Base-by-base conservation (phyloP, 768 basidiomycete genomes). In the Suillus occidentalis region DNA sequence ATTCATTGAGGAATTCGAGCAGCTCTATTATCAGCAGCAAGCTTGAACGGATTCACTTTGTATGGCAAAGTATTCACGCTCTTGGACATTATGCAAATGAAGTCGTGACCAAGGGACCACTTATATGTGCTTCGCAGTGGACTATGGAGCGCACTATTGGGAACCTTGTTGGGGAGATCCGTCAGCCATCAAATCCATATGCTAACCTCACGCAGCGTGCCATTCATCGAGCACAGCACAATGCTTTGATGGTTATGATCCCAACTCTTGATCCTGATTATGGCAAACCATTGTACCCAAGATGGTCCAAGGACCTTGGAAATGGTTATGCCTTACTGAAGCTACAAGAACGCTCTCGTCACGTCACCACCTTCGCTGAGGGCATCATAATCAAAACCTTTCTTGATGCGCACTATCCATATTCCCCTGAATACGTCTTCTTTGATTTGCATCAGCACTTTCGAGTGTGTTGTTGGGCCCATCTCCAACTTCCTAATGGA, bases 1-100 rank as follows among this genome's bases (percentile, higher is more conserved):
- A n/a, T 77, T 72, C 53, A 60, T 65, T 2, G 43, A 65, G 6
- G 77, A 74, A 20, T 78, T 71, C 60, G 75, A 79, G 63, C 14
- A 31, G 4, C 42, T 77, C 0, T 79, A 77, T 50, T 66, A 64
- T 40, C 68, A 73, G 31, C 71, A n/a, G 71, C 13, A 50, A 56
- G 4, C 52, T 20, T 8, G 67, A 72, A 37, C 72, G 67, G 6
- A 25, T 79, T 8, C 76, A 79, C 62, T 70, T 79, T 52, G 60
- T 71, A 13, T 63, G 68, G 1, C 77, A 68, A 6, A 66, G 67
- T 34, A 64, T 77, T 22, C 77, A 79, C 62, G 52, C 62, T 2
- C 42, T 71, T 10, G 12, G 42, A 12, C 78, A 79, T 65, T 13
- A 72, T 28, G 67, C 65, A 6, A 25, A 49, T 0, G 73, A 78